Base-by-base conservation (phyloP, 2,329 filamentous ascomycete genomes). In the Knoxdaviesia proteae region DNA sequence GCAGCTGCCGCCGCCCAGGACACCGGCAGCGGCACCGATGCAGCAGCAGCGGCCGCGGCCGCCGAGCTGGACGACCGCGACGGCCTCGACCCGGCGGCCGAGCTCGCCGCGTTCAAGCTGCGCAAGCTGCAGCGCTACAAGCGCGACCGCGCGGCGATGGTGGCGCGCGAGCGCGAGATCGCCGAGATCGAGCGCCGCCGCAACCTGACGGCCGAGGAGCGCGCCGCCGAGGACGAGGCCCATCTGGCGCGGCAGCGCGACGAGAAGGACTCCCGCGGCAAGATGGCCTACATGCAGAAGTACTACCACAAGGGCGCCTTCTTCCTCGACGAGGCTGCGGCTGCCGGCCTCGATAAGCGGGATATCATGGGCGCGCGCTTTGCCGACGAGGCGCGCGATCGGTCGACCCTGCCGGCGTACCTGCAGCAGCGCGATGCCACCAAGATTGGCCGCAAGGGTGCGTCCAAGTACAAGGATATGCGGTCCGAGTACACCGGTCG, bases 241-340 rank as follows among this genome's bases (percentile, higher is more conserved):
- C 83, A 75, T 57, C 63, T 96, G 11, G 77, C 77, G 1, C 67
- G 69, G 49, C 88, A 96, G 59, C 75, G 80, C 51, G 80, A 81
- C 47, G 86, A 93, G 48, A 82, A 83, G 52, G 76, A 81, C 47
- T 60, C 67, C 41, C 78, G 80, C 47, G 84, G 84, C 42, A 80
- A 88, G 60, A 84, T 90, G 68, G 72, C 72, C 2, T 94, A 77
- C 58, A 84, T 96, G 81, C 87, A 94, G 55, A 86, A 87, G 56
- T 98, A 96, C 63, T 87, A 84, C 60, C 90, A 98, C 67, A 88
- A 87, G 62, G 90, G 90, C 40, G 90, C 90, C 10, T 98, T 96
- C 64, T 96, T 84, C 65, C 81, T 80, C 50, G 84, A 87, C 42
- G 82, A 92, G 51, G 69, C 77, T 42, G 74, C 77, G 50, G 75